A percentile compares a stretch with the other conserved stretches of the same genome.
Evolutionary conservation across 495 filamentous ascomycete genomes (phyloP).

Genomic region (Xylaria longipes): DNA sequence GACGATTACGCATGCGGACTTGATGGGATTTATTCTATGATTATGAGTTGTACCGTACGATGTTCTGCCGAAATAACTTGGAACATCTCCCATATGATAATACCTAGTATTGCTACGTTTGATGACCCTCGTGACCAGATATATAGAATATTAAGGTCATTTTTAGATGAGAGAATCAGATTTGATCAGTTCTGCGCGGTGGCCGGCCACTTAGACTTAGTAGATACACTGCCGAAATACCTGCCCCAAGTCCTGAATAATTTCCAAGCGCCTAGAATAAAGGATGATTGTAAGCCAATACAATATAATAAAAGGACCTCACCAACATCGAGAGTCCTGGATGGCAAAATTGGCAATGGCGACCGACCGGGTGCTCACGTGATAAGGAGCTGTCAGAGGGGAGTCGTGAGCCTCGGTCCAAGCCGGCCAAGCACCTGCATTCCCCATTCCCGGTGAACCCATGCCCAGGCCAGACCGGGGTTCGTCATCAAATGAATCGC

Average conservation of each 20-base stretch:
- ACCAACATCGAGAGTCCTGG: background rate
- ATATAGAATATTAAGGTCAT: too few relatives aligned
- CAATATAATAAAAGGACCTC: too few relatives aligned
- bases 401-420: conserved; percentile 27
- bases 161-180: too few relatives aligned
- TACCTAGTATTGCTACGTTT: background rate
- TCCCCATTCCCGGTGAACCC: conserved; percentile 8
- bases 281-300: too few relatives aligned
- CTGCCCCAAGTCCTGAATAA: too few relatives aligned
- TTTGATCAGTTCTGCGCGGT: too few relatives aligned
- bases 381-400: background rate
- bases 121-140: too few relatives aligned
- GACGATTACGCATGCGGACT: background rate
- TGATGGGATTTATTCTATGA: background rate
- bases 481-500: conserved; percentile 25
- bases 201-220: too few relatives aligned
- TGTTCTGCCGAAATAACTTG: background rate
- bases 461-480: background rate
- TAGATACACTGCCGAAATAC: too few relatives aligned
- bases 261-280: too few relatives aligned
- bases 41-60: background rate
- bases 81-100: background rate
- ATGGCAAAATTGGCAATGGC: background rate
- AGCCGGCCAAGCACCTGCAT: conserved; percentile 18
- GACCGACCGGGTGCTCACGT: background rate